phyloP scores from a whole-genome alignment of 331 rosid genomes.

The Malus hybrid region DNA sequence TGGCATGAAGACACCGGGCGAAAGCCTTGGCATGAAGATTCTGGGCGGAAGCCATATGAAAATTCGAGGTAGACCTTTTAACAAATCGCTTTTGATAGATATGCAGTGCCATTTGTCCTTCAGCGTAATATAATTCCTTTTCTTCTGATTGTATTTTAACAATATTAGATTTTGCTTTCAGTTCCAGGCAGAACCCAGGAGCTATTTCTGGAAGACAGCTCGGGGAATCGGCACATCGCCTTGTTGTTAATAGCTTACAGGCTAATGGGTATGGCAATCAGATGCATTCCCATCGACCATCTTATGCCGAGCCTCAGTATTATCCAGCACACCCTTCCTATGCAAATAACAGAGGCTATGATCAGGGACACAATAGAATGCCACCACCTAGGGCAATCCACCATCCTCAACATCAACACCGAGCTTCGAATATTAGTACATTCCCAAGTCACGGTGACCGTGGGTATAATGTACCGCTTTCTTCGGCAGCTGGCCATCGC shows the following conservation, averaged over 20 bases:
- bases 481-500: constrained; percentile 16
- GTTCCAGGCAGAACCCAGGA: constrained; percentile 59
- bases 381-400: constrained; percentile 31
- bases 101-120: background rate
- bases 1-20: constrained; percentile 93
- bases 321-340: constrained; percentile 27
- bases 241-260: constrained; percentile 59
- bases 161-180: constrained; percentile 8
- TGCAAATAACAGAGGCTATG: constrained; percentile 22
- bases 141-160: background rate
- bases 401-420: constrained; percentile 21
- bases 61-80: constrained; percentile 26
- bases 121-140: background rate
- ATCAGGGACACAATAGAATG: constrained; percentile 26
- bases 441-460: constrained; percentile 9
- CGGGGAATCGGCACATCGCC: constrained; percentile 74
- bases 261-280: constrained; percentile 31
- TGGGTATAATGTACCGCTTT: constrained; percentile 28
- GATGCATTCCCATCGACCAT: constrained; percentile 22
- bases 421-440: constrained; percentile 13
- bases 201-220: constrained; percentile 58
- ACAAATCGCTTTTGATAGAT: background rate
- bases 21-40: constrained; percentile 63
- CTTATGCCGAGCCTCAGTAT: constrained; percentile 29
- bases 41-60: constrained; percentile 37